Evolutionary conservation across 2,329 filamentous ascomycete species (phyloP).

Genomic region (Tolypocladium nubicola): DNA sequence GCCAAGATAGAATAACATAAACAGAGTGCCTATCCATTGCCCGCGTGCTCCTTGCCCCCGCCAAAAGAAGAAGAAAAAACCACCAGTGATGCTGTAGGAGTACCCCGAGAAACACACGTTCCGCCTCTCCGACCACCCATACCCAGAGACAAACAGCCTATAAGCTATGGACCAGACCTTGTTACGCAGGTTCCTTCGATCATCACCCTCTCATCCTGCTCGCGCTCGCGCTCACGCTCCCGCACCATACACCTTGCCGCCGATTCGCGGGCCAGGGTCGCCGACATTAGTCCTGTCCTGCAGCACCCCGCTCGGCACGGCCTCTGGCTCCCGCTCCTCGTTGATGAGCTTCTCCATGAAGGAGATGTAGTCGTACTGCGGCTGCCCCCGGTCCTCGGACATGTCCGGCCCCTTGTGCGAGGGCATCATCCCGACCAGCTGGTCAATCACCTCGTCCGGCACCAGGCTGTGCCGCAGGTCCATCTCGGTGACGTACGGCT

Average conservation of each 20-base stretch:
- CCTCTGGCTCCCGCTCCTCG: slow-evolving; percentile 19
- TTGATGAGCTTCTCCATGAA: slow-evolving; percentile 87
- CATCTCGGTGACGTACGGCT: slow-evolving; percentile 97
- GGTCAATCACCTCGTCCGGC: slow-evolving; percentile 92
- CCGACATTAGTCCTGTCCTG: slow-evolving; percentile 23
- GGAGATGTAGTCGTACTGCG: slow-evolving; percentile 91
- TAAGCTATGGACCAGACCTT: not conserved
- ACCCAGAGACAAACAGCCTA: not conserved
- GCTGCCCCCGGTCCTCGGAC: slow-evolving; percentile 69
- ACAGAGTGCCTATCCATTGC: not conserved
- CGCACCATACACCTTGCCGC: slow-evolving; percentile 22
- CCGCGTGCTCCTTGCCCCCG: not conserved
- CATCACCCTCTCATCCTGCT: not conserved
- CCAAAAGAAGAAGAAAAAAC: not conserved
- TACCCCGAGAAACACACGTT: not conserved
- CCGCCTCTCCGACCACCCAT: not conserved
- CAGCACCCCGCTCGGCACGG: slow-evolving; percentile 17
- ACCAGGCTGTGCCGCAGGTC: slow-evolving; percentile 91
- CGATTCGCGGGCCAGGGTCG: slow-evolving; percentile 20
- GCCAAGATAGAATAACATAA: not conserved
- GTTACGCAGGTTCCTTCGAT: not conserved
- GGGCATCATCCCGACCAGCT: slow-evolving; percentile 81
- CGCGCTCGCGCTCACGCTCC: slow-evolving; percentile 2
- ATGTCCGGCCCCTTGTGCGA: slow-evolving; percentile 74
- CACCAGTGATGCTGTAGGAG: not conserved